Conservation (phyloP, 2,329 filamentous ascomycete genomes). For the Curvularia hawaiiensis region DNA sequence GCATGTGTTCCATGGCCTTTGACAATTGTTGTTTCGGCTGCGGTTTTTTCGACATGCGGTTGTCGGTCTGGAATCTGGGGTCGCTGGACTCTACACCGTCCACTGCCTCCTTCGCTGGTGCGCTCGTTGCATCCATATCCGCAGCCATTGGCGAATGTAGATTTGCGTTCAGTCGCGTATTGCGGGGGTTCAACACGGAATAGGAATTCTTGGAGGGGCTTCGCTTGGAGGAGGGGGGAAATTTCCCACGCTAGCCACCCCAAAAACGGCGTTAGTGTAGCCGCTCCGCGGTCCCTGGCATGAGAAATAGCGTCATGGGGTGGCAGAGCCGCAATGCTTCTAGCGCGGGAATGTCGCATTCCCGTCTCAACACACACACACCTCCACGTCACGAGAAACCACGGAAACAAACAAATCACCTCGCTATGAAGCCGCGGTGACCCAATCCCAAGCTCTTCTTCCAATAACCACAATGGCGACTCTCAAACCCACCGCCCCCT, state of each 20-base stretch:
- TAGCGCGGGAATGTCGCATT: conserved; percentile 19
- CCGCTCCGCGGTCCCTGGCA: conserved; percentile 24
- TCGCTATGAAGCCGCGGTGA: conserved; percentile 26
- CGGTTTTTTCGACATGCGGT: conserved; percentile 37
- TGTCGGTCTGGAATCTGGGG: conserved; percentile 39
- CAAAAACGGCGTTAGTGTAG: conserved; percentile 9
- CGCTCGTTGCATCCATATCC: conserved; percentile 16
- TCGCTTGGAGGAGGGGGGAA: conserved; percentile 17
- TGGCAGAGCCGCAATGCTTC: conserved; percentile 27
- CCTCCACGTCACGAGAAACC: too few relatives aligned
- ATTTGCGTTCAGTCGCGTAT: too few relatives aligned
- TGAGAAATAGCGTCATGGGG: conserved; percentile 19
- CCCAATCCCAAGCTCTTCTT: conserved; percentile 4
- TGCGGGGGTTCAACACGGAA: neutral
- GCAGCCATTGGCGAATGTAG: conserved; percentile 20
- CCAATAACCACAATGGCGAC: conserved; percentile 37
- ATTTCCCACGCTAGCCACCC: conserved; percentile 16
- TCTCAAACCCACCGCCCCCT: conserved; percentile 43
- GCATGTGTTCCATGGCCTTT: conserved; percentile 60
- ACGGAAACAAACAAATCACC: neutral
- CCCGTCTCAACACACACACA: too few relatives aligned
- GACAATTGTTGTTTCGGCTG: conserved; percentile 53
- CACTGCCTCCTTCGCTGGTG: conserved; percentile 9
- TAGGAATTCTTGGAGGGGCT: conserved; percentile 12
- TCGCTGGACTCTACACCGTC: conserved; percentile 16